A percentile compares a stretch with the other conserved stretches of the same genome.
Conservation (phyloP, 768 basidiomycete genomes). For the Neoboletus brunneissimus region DNA sequence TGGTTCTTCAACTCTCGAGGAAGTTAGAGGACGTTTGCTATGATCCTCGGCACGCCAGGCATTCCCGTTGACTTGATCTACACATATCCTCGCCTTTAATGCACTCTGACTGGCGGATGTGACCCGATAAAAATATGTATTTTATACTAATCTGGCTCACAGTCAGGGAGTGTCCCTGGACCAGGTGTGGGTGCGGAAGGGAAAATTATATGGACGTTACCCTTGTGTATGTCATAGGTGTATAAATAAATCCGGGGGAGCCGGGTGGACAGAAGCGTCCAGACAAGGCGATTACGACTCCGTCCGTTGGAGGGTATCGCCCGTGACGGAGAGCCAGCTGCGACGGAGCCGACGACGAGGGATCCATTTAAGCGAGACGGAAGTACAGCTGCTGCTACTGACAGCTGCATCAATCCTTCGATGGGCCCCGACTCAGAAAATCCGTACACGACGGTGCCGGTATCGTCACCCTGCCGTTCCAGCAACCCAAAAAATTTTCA, state of each 20-base stretch:
- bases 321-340: background rate
- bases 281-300: slow-evolving; percentile 18
- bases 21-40: slow-evolving; percentile 30
- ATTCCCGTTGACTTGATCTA: slow-evolving; percentile 28
- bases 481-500: slow-evolving; percentile 31
- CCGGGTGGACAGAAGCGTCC: slow-evolving; percentile 12
- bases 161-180: slow-evolving; percentile 20
- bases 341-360: slow-evolving; percentile 22
- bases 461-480: slow-evolving; percentile 19
- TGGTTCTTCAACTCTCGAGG: slow-evolving; percentile 90
- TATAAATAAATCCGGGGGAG: slow-evolving; percentile 13
- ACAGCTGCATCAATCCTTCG: background rate
- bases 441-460: slow-evolving; percentile 12
- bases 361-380: slow-evolving; percentile 12
- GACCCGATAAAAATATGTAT: slow-evolving; percentile 15
- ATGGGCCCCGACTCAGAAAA: background rate
- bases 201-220: slow-evolving; percentile 24
- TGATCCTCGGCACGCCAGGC: slow-evolving; percentile 11
- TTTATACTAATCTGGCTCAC: slow-evolving; percentile 30
- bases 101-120: slow-evolving; percentile 11
- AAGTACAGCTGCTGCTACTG: slow-evolving; percentile 5
- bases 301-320: slow-evolving; percentile 1
- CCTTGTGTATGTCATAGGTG: slow-evolving; percentile 22
- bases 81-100: slow-evolving; percentile 27
- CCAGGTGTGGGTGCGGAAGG: slow-evolving; percentile 22